phyloP scores from a whole-genome alignment of 2,329 filamentous ascomycete species.

The Ophiostoma quercus region DNA sequence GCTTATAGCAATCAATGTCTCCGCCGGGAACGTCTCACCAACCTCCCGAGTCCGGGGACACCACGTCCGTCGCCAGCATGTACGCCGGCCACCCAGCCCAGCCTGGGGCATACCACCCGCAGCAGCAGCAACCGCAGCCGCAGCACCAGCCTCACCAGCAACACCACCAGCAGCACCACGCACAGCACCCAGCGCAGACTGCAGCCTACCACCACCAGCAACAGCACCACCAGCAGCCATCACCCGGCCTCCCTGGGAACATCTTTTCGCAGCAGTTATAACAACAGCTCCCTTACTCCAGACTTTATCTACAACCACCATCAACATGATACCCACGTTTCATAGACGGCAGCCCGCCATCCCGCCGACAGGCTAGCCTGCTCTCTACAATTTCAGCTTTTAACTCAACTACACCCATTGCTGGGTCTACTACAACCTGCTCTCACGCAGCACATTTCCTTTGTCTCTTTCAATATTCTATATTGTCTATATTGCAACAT shows the following conservation, averaged over 20 bases:
- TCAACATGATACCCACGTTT: background rate
- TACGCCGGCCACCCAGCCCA: constrained; percentile 35
- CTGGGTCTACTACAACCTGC: background rate
- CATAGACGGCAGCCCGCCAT: background rate
- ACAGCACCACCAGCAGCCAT: constrained; percentile 20
- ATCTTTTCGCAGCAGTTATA: constrained; percentile 23
- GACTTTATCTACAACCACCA: background rate
- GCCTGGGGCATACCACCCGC: constrained; percentile 24
- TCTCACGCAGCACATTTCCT: background rate
- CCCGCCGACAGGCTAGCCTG: background rate
- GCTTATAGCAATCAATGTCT: constrained; percentile 53
- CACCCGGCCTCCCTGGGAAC: constrained; percentile 15
- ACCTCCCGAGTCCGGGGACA: constrained; percentile 45
- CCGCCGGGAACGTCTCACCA: constrained; percentile 37
- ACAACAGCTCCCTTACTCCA: background rate
- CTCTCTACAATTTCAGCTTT: background rate
- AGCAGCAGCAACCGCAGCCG: constrained; percentile 16
- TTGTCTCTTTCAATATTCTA: background rate
- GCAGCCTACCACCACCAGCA: constrained; percentile 20
- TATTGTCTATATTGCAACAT: background rate
- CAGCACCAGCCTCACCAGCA: constrained; percentile 20
- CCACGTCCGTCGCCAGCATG: constrained; percentile 31
- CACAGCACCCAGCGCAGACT: constrained; percentile 13
- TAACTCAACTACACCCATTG: background rate
- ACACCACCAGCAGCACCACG: constrained; percentile 16